phyloP scores from a whole-genome alignment of 148 eudicot species.

The Selenicereus undatus region DNA sequence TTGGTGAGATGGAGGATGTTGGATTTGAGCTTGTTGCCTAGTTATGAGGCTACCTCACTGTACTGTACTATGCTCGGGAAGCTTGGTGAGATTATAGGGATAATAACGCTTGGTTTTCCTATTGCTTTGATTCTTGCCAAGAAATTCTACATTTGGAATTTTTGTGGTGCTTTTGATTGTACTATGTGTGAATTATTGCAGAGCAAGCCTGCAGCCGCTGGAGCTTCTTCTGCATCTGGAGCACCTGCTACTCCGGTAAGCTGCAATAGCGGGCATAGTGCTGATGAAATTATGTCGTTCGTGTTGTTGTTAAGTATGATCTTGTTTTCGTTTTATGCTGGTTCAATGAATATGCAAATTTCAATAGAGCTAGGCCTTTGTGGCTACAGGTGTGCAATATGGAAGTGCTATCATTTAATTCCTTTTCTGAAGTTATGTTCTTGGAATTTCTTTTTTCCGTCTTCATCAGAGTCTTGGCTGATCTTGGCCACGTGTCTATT shows the following conservation, averaged over 20 bases:
- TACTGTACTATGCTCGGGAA: too few species aligned
- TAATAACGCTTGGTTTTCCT: too few species aligned
- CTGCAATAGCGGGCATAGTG: background rate
- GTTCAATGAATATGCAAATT: background rate
- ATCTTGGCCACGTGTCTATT: background rate
- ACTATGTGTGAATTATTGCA: constrained; percentile 25
- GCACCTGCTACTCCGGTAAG: constrained; percentile 51
- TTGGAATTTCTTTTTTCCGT: background rate
- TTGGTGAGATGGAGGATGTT: too few species aligned
- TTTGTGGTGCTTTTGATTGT: background rate
- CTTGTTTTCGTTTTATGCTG: background rate
- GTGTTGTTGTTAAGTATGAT: background rate
- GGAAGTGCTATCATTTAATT: background rate
- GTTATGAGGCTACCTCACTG: background rate
- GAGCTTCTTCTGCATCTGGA: constrained; percentile 44
- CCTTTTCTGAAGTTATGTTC: background rate
- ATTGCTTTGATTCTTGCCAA: background rate
- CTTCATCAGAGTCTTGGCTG: background rate
- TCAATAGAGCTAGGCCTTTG: background rate
- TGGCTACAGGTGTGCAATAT: background rate
- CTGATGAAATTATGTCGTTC: background rate
- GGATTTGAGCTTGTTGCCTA: background rate
- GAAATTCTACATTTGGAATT: background rate
- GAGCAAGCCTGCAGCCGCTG: constrained; percentile 56
- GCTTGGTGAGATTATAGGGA: too few species aligned